A percentile compares a stretch with the other conserved stretches of the same genome.
These are phyloP conservation scores for Arabis alpina DNA, from an alignment of 345 rosid species.

Conservation along the genomic window DNA sequence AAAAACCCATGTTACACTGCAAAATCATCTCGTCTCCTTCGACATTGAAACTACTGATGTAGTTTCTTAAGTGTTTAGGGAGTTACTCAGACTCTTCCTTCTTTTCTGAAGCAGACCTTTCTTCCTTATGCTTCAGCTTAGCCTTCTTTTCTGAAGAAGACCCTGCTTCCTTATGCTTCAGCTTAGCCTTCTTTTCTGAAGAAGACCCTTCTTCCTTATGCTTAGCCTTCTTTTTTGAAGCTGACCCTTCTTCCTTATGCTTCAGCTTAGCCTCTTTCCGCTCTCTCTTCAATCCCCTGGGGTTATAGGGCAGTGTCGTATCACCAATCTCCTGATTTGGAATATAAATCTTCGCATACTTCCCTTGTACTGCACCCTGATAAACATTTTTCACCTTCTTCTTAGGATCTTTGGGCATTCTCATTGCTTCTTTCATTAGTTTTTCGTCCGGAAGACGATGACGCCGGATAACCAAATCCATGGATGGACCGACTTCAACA, in stretches of 20 bases:
- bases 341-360: constrained; percentile 72
- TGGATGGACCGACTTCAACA: constrained; percentile 92
- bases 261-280: constrained; percentile 76
- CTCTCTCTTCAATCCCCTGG: constrained; percentile 95
- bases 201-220: constrained; percentile 44
- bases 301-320: constrained; percentile 58
- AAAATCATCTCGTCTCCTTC: constrained; percentile 25
- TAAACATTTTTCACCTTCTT: constrained; percentile 91
- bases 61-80: neutral
- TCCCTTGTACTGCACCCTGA: constrained; percentile 66
- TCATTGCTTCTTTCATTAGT: constrained; percentile 87
- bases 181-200: constrained; percentile 52
- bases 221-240: no score
- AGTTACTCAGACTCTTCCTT: constrained; percentile 64
- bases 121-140: constrained; percentile 50
- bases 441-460: constrained; percentile 83
- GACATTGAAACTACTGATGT: constrained; percentile 7
- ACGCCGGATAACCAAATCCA: constrained; percentile 93
- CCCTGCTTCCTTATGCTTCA: constrained; percentile 46
- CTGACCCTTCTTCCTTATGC: no score
- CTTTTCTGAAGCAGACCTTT: constrained; percentile 57
- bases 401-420: constrained; percentile 68
- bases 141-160: constrained; percentile 37
- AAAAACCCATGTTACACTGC: constrained; percentile 23
- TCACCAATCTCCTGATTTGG: constrained; percentile 93